phyloP scores from a whole-genome alignment of 495 filamentous ascomycete species.

The Diplogelasinospora grovesii region DNA sequence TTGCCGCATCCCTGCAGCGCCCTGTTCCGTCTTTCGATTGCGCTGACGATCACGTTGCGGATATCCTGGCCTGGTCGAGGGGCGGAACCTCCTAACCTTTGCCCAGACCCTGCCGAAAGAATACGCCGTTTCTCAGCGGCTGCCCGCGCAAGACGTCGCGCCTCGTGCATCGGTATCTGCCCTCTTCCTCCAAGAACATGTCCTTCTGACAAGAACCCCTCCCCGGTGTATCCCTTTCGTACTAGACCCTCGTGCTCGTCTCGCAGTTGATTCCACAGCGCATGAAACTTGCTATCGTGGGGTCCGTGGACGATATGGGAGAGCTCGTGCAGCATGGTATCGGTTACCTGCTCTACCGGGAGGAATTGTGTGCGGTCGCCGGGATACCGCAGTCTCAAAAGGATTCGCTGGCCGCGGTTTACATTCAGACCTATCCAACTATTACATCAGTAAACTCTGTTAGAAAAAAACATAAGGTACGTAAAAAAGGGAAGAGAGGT shows the following conservation, averaged over 20 bases:
- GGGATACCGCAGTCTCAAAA: constrained; percentile 74
- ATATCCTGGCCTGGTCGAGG: constrained; percentile 63
- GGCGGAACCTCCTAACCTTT: constrained; percentile 61
- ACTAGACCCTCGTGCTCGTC: constrained; percentile 72
- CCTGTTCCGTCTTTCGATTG: constrained; percentile 60
- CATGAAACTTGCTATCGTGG: constrained; percentile 77
- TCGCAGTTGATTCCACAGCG: constrained; percentile 79
- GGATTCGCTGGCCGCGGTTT: constrained; percentile 69
- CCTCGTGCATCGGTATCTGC: constrained; percentile 63
- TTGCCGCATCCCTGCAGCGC: constrained; percentile 67
- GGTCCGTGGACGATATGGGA: constrained; percentile 81
- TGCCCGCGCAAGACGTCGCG: constrained; percentile 63
- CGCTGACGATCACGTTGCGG: constrained; percentile 65
- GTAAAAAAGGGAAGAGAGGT: too few species aligned
- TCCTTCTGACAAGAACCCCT: constrained; percentile 77
- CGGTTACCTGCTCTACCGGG: constrained; percentile 68
- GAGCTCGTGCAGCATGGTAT: constrained; percentile 96
- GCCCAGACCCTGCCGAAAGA: constrained; percentile 58
- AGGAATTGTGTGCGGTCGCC: constrained; percentile 72
- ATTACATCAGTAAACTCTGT: neutral
- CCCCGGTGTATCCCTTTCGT: constrained; percentile 82
- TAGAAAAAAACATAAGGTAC: neutral
- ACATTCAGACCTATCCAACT: constrained; percentile 59
- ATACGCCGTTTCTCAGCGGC: constrained; percentile 67
- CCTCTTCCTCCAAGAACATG: constrained; percentile 45